Percentiles rank a stretch among this genome's conserved stretches.
Evolutionary conservation across 2,329 filamentous ascomycete species (phyloP).

Genomic region (Verticillium albo-atrum): DNA sequence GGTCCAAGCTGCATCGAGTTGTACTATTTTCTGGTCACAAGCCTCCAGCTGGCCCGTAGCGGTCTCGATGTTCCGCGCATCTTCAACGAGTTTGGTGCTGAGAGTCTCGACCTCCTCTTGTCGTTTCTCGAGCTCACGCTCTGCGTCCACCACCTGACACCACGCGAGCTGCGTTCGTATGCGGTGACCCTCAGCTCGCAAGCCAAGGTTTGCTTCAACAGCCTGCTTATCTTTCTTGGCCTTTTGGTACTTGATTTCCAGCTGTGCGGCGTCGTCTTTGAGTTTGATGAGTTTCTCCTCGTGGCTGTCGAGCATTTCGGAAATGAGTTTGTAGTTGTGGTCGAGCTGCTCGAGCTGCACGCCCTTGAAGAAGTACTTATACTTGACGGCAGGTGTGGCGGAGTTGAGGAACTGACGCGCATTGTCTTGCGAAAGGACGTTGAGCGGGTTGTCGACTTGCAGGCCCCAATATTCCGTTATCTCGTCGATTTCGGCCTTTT

Average conservation of each 20-base stretch:
- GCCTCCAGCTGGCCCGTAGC: not conserved
- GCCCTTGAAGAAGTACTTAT: slow-evolving; percentile 93
- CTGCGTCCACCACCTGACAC: slow-evolving; percentile 78
- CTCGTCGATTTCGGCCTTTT: slow-evolving; percentile 83
- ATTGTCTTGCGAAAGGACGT: slow-evolving; percentile 91
- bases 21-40: not conserved
- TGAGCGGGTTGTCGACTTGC: slow-evolving; percentile 95
- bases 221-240: slow-evolving; percentile 21
- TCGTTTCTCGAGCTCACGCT: slow-evolving; percentile 43
- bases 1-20: not conserved
- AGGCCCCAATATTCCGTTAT: slow-evolving; percentile 90
- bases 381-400: slow-evolving; percentile 79
- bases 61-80: slow-evolving; percentile 23
- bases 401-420: slow-evolving; percentile 89
- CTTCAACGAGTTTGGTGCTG: slow-evolving; percentile 24
- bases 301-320: slow-evolving; percentile 71
- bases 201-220: slow-evolving; percentile 30
- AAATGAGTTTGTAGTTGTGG: slow-evolving; percentile 82
- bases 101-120: slow-evolving; percentile 18
- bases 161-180: slow-evolving; percentile 72
- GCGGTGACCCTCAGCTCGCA: slow-evolving; percentile 52
- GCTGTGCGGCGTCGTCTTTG: slow-evolving; percentile 62
- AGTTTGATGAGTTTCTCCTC: slow-evolving; percentile 58
- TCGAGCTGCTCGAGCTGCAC: slow-evolving; percentile 91
- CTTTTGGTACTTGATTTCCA: slow-evolving; percentile 39